Percentiles rank a stretch among this genome's conserved stretches.
Evolutionary conservation across 75 land plant genomes (phyloP).

Genomic region (Picea sitchensis): DNA sequence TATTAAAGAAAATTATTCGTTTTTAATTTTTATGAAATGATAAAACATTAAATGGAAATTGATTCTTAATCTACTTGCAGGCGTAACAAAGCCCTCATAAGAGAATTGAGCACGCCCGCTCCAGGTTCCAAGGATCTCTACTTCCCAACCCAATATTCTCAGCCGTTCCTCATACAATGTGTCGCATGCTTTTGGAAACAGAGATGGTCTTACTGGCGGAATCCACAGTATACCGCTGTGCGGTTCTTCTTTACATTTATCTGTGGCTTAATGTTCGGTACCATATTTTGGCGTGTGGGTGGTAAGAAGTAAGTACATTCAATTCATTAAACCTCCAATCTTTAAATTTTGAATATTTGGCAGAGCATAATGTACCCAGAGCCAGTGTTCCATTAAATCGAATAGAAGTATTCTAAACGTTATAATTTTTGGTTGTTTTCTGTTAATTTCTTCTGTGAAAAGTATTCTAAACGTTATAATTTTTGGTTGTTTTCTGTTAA

Average conservation of each 20-base stretch:
- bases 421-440: too few species aligned
- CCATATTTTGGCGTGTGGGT: slow-evolving; percentile 70
- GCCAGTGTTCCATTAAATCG: too few species aligned
- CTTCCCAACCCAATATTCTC: slow-evolving; percentile 67
- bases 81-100: slow-evolving; percentile 41
- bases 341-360: not conserved
- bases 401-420: too few species aligned
- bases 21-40: too few species aligned
- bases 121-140: slow-evolving; percentile 61
- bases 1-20: too few species aligned
- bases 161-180: slow-evolving; percentile 48
- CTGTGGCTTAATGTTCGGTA: slow-evolving; percentile 62
- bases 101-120: slow-evolving; percentile 60
- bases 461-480: too few species aligned
- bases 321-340: not conserved
- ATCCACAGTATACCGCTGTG: slow-evolving; percentile 71
- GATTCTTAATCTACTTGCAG: slow-evolving; percentile 24
- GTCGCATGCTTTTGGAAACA: slow-evolving; percentile 65
- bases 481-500: too few species aligned
- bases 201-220: slow-evolving; percentile 77
- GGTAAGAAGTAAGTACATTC: slow-evolving; percentile 37
- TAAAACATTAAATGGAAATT: too few species aligned
- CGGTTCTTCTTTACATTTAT: slow-evolving; percentile 61
- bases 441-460: too few species aligned
- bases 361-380: too few species aligned